Evolutionary conservation across 2,329 filamentous ascomycete species (phyloP), one percentile per base, ranked within the genome.

Genomic region (Fusarium sambucinum): DNA sequence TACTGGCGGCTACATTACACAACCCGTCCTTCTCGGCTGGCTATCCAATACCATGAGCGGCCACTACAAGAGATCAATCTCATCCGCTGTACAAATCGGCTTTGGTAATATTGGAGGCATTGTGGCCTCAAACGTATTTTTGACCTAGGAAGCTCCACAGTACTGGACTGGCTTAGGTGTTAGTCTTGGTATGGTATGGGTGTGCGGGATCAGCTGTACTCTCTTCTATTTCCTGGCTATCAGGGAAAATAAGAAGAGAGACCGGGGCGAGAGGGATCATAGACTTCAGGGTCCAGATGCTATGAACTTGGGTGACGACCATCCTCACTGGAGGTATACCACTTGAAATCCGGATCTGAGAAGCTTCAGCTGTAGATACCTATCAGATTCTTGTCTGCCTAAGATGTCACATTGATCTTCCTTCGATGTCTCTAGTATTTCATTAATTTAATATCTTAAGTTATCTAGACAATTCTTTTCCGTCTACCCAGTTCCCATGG

Each of bases 1-100:
- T 2, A 38, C 57, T 8, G 64, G 63, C 0, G 63, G 63, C 0
- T 67, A 63, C 4, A 62, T 62, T 17, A 61, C 59, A 1, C 29
- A 62, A 17, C 59, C 59, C 3, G 41, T 55, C 2, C 90, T 91
- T 1, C 90, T 96, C 52, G 84, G 90, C 0, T 96, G 93, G 93
- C 81, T 89, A 0, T 86, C 87, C 23, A 96, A 96, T 77, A 96
- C 96, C 1, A 59, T 60, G 44, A 29, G 57, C 3, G 57, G 57
- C 5, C 57, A 60, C 21, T 60, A 59, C 7, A 60, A 60, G 3
- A 37, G 44, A 1, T 60, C 57, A 0, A 59, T 60, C 6, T 58
- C 57, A 1, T 42, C 57, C 1, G 57, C 57, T 44, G 9, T 33
- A 0, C 57, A 60, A 1, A 47, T 60, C 13, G 57, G 55, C 1